phyloP scores from a whole-genome alignment of 345 rosid species.

The Ceriops tagal region DNA sequence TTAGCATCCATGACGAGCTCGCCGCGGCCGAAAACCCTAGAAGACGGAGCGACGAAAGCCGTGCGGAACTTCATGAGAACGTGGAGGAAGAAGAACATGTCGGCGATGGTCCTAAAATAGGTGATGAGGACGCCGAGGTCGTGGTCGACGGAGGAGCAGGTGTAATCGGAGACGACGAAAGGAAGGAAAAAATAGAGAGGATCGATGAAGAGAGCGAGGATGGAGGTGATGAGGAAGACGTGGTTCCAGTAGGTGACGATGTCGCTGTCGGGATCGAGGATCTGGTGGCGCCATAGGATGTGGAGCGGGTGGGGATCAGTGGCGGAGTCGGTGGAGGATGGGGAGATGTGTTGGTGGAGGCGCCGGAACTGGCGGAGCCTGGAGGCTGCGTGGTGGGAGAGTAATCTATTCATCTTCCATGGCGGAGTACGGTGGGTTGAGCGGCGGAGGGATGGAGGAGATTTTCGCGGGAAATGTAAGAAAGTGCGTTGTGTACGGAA shows the following conservation, averaged over 20 bases:
- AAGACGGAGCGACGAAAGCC: slow-evolving; percentile 66
- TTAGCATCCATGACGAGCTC: slow-evolving; percentile 80
- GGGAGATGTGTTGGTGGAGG: slow-evolving; percentile 29
- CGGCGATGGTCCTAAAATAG: slow-evolving; percentile 57
- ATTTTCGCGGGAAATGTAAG: neutral
- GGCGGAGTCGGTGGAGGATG: slow-evolving; percentile 9
- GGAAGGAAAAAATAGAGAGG: slow-evolving; percentile 82
- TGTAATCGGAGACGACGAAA: slow-evolving; percentile 38
- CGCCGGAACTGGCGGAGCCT: slow-evolving; percentile 36
- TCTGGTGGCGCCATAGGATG: slow-evolving; percentile 75
- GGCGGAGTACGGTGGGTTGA: neutral
- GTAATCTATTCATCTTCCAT: slow-evolving; percentile 21
- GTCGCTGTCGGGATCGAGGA: slow-evolving; percentile 89
- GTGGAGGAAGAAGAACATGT: slow-evolving; percentile 59
- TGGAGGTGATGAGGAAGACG: slow-evolving; percentile 66
- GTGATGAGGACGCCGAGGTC: slow-evolving; percentile 53
- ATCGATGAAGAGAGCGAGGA: slow-evolving; percentile 81
- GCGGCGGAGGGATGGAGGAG: neutral
- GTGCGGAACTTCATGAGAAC: slow-evolving; percentile 80
- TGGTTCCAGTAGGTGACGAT: slow-evolving; percentile 81
- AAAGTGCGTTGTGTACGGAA: no score
- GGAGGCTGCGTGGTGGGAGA: slow-evolving; percentile 1
- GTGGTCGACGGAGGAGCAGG: slow-evolving; percentile 49
- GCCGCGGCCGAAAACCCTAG: slow-evolving; percentile 77
- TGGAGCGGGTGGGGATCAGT: slow-evolving; percentile 29